Conservation (phyloP, 1,284 basidiomycete species). For the Ganoderma lucidum region DNA sequence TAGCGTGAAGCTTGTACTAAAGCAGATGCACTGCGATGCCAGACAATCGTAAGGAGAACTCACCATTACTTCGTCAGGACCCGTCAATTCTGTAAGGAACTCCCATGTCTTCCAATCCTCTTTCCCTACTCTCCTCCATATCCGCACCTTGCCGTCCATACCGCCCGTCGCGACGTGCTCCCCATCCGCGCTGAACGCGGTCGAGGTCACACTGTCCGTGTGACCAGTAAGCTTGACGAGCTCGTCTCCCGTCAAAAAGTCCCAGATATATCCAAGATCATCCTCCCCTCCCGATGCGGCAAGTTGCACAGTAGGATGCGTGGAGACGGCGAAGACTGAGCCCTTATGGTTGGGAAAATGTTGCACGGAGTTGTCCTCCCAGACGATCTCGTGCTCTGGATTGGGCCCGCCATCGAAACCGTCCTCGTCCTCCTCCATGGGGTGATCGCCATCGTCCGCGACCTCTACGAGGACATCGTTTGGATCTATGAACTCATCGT, state of each 20-base stretch:
- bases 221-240: conserved; percentile 91
- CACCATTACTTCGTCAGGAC: conserved; percentile 95
- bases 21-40: conserved; percentile 7
- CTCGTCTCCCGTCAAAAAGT: conserved; percentile 83
- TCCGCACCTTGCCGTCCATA: conserved; percentile 94
- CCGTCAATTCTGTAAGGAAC: conserved; percentile 91
- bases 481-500: conserved; percentile 63
- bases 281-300: conserved; percentile 96
- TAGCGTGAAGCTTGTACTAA: background rate
- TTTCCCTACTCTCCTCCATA: conserved; percentile 87
- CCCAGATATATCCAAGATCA: conserved; percentile 95
- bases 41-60: conserved; percentile 39
- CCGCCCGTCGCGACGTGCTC: conserved; percentile 95
- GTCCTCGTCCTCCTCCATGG: conserved; percentile 81
- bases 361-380: conserved; percentile 72
- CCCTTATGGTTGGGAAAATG: conserved; percentile 67
- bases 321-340: conserved; percentile 88
- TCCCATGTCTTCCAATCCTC: conserved; percentile 87
- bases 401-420: conserved; percentile 54
- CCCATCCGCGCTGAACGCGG: conserved; percentile 88
- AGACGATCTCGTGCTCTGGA: conserved; percentile 46
- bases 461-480: conserved; percentile 74
- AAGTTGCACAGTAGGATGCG: conserved; percentile 88
- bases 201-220: conserved; percentile 88
- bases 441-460: conserved; percentile 70